phyloP scores from a whole-genome alignment of 2,329 filamentous ascomycete genomes.

The Akanthomyces uredinophilus region DNA sequence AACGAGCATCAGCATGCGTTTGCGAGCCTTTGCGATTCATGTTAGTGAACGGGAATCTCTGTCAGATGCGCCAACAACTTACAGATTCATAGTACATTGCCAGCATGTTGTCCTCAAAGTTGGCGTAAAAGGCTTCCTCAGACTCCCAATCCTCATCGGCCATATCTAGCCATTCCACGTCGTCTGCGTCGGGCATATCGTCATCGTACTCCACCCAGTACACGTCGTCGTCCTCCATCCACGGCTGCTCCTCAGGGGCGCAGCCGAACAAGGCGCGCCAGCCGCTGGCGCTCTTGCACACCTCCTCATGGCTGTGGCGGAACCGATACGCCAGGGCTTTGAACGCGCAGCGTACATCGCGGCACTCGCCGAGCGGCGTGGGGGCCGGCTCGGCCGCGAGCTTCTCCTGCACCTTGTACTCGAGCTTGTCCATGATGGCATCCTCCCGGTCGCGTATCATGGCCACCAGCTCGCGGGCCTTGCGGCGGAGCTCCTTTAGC shows the following conservation, averaged over 20 bases:
- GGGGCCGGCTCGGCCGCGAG: conserved; percentile 9
- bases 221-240: not conserved
- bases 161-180: not conserved
- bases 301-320: conserved; percentile 25
- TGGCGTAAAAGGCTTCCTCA: not conserved
- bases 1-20: conserved; percentile 4
- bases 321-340: conserved; percentile 34
- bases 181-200: not conserved
- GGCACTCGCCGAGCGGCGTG: conserved; percentile 28
- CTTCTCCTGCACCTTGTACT: conserved; percentile 16
- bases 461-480: conserved; percentile 36
- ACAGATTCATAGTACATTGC: not conserved
- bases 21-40: not conserved
- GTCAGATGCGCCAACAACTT: not conserved
- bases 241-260: not conserved
- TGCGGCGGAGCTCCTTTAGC: conserved; percentile 37
- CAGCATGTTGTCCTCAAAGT: not conserved
- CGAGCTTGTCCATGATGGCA: conserved; percentile 30
- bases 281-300: conserved; percentile 19
- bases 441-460: conserved; percentile 39
- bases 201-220: not conserved
- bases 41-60: not conserved
- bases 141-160: not conserved
- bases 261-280: conserved; percentile 9
- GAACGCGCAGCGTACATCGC: conserved; percentile 39